These are phyloP conservation scores for Fusarium nematophilum DNA, from an alignment of 2,329 filamentous ascomycete genomes.

Conservation along the genomic window DNA sequence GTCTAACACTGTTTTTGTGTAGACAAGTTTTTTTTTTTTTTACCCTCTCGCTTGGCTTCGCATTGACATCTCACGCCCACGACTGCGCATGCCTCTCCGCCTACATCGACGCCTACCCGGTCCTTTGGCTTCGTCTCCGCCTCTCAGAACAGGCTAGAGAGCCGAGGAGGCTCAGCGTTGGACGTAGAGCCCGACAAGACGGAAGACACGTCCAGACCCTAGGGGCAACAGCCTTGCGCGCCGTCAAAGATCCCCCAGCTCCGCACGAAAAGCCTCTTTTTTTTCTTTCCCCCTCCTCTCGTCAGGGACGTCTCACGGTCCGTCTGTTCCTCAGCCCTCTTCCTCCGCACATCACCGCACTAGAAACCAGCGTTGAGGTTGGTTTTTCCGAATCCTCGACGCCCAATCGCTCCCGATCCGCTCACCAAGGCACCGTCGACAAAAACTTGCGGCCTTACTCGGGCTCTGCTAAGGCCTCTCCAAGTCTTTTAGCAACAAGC, in stretches of 20 bases:
- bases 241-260: constrained; percentile 21
- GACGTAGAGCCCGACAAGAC: background rate
- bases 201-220: constrained; percentile 8
- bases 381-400: constrained; percentile 9
- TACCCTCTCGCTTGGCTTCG: constrained; percentile 4
- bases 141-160: background rate
- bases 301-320: too few species aligned
- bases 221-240: constrained; percentile 29
- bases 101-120: background rate
- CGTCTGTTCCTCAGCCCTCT: background rate
- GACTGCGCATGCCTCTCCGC: background rate
- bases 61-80: too few species aligned
- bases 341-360: background rate
- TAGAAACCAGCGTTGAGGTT: too few species aligned
- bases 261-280: constrained; percentile 8
- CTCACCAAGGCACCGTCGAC: constrained; percentile 8
- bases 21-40: constrained; percentile 15
- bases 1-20: constrained; percentile 28
- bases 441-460: constrained; percentile 4
- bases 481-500: background rate
- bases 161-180: background rate
- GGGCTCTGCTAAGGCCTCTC: constrained; percentile 13
- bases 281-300: constrained; percentile 10
- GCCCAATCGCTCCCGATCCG: constrained; percentile 18
- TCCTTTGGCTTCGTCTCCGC: background rate